Evolutionary conservation across 257 asterid species (phyloP).

Genomic region (Verbena officinalis): DNA sequence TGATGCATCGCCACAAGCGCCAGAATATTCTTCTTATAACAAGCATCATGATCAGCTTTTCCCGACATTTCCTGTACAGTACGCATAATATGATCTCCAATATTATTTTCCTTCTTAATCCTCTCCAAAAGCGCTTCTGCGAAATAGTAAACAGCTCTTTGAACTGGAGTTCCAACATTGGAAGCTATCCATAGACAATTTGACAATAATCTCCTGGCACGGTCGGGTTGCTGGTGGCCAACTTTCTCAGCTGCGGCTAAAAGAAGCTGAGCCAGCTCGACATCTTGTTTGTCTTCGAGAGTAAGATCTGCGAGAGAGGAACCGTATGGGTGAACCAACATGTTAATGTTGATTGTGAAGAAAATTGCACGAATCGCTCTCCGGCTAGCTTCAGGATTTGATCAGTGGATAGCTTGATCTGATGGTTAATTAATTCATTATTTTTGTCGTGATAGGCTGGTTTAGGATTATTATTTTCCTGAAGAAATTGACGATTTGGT

Average conservation of each 20-base stretch:
- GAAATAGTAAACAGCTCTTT: constrained; percentile 43
- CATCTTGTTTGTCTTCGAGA: constrained; percentile 40
- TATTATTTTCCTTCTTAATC: constrained; percentile 35
- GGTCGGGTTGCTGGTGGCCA: constrained; percentile 33
- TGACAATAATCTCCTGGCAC: constrained; percentile 35
- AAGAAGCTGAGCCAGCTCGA: constrained; percentile 49
- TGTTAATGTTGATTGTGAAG: constrained; percentile 34
- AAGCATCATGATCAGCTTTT: neutral
- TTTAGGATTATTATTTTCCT: neutral
- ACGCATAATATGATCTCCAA: constrained; percentile 6
- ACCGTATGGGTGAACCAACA: constrained; percentile 34
- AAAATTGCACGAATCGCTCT: constrained; percentile 42
- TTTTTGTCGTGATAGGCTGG: no score
- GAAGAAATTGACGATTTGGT: neutral
- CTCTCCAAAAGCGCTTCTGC: constrained; percentile 43
- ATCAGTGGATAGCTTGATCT: constrained; percentile 35
- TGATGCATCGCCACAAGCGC: constrained; percentile 27
- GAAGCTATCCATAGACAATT: constrained; percentile 34
- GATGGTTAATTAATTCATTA: neutral
- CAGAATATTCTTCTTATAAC: neutral
- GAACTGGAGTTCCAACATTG: constrained; percentile 39
- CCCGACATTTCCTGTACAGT: neutral
- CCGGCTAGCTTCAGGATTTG: constrained; percentile 48
- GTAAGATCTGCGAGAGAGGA: constrained; percentile 38
- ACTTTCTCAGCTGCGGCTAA: constrained; percentile 52